Conservation (phyloP, 257 asterid species). For the Capsicum baccatum region DNA sequence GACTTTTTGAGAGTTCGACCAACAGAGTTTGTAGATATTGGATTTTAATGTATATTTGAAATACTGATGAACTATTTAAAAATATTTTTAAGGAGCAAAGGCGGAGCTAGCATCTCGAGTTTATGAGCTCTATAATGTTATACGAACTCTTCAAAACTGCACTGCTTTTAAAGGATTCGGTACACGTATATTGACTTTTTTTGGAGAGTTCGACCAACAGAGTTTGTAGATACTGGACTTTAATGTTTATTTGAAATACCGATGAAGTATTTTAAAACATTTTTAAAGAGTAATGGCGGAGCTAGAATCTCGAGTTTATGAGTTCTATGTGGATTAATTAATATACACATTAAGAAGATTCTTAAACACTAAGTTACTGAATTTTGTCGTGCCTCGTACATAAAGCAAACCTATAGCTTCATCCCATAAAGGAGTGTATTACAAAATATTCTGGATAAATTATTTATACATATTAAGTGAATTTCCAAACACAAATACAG, state of each 20-base stretch:
- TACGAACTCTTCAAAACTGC: too few species aligned
- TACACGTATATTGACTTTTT: neutral
- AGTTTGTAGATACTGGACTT: neutral
- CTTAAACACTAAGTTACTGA: too few species aligned
- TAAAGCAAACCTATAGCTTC: too few species aligned
- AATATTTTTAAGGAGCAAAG: neutral
- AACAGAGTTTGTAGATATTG: neutral
- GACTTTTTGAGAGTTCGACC: neutral
- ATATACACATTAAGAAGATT: too few species aligned
- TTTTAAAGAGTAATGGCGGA: neutral
- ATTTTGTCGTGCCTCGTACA: too few species aligned
- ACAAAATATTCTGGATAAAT: too few species aligned
- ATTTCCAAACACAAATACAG: too few species aligned
- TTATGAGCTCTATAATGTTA: too few species aligned
- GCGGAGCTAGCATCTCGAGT: neutral
- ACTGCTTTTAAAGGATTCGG: too few species aligned
- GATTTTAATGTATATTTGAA: neutral
- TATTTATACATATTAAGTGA: too few species aligned
- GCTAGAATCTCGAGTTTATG: neutral
- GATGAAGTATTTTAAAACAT: neutral
- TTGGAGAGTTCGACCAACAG: neutral
- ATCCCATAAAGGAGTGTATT: too few species aligned
- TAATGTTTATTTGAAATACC: neutral
- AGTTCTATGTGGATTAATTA: too few species aligned
- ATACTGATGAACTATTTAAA: neutral